A percentile compares a stretch with the other conserved stretches of the same genome.
phyloP scores from a whole-genome alignment of 202 grass and related monocot genomes.

The Setaria viridis region DNA sequence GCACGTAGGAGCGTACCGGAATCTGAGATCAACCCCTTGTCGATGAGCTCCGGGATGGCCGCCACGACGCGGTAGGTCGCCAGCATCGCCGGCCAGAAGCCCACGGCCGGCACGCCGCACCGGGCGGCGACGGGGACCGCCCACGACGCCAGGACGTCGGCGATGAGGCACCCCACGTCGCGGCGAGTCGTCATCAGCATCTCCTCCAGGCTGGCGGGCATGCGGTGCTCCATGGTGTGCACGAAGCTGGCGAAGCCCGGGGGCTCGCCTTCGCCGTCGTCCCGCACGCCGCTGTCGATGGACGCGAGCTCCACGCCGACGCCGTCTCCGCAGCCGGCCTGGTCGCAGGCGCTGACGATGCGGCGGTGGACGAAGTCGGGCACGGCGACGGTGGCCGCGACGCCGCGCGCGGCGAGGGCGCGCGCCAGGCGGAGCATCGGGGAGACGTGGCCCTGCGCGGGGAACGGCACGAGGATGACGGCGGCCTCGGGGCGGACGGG shows the following conservation, averaged over 20 bases:
- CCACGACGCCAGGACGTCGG: conserved; percentile 74
- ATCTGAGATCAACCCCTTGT: conserved; percentile 63
- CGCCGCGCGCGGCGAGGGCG: conserved; percentile 48
- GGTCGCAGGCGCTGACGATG: background rate
- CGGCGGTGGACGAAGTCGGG: conserved; percentile 73
- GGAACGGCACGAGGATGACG: conserved; percentile 68
- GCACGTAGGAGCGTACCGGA: conserved; percentile 45
- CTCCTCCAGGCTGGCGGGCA: conserved; percentile 57
- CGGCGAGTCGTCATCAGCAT: conserved; percentile 32
- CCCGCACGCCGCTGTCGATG: conserved; percentile 37
- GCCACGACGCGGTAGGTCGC: conserved; percentile 65
- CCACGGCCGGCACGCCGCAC: conserved; percentile 55
- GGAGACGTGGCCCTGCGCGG: conserved; percentile 71
- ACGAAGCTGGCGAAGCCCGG: conserved; percentile 47
- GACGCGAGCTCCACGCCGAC: conserved; percentile 30
- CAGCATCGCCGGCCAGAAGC: conserved; percentile 78
- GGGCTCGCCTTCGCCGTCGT: conserved; percentile 13
- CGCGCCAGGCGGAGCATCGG: conserved; percentile 68
- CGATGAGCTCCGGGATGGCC: conserved; percentile 63
- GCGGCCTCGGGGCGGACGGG: background rate
- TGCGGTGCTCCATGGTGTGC: conserved; percentile 57
- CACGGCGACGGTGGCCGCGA: conserved; percentile 52
- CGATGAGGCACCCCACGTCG: conserved; percentile 48
- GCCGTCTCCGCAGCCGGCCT: background rate
- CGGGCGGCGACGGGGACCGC: conserved; percentile 58